Percentiles rank a stretch among this genome's conserved stretches.
Evolutionary conservation across 441 rosid genomes (phyloP).

Genomic region (Euphorbia corollata): DNA sequence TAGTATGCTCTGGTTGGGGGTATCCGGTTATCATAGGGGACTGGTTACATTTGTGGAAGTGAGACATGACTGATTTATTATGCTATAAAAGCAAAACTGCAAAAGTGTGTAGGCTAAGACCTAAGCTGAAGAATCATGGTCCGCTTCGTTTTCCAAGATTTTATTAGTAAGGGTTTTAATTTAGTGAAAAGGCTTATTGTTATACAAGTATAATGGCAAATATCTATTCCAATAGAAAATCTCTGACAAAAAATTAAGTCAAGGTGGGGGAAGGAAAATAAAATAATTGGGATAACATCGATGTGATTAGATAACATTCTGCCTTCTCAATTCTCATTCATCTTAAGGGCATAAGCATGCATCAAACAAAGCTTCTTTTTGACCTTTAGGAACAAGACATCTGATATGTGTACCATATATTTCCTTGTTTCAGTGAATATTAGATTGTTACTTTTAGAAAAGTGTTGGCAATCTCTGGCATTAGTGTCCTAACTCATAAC

Average conservation of each 20-base stretch:
- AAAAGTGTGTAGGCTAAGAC: not conserved
- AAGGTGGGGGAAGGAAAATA: not conserved
- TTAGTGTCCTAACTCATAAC: not conserved
- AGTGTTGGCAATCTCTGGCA: not conserved
- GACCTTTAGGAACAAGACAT: not conserved
- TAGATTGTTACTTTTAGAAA: not conserved
- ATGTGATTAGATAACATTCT: not conserved
- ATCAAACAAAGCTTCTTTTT: not conserved
- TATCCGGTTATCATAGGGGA: no score
- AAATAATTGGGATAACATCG: not conserved
- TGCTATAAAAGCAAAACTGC: not conserved
- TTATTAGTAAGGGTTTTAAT: not conserved
- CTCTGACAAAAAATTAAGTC: not conserved
- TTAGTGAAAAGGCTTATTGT: not conserved
- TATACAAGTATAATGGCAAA: not conserved
- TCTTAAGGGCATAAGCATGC: not conserved
- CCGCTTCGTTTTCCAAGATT: not conserved
- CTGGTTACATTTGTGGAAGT: not conserved
- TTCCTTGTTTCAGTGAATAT: not conserved
- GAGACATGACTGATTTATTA: not conserved
- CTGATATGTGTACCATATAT: not conserved
- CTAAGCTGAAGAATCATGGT: constrained; percentile 2
- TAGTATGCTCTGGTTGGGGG: not conserved
- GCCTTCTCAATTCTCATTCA: not conserved
- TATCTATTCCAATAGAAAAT: no score